Evolutionary conservation across 345 rosid genomes (phyloP).

Genomic region (Ceriops zippeliana): DNA sequence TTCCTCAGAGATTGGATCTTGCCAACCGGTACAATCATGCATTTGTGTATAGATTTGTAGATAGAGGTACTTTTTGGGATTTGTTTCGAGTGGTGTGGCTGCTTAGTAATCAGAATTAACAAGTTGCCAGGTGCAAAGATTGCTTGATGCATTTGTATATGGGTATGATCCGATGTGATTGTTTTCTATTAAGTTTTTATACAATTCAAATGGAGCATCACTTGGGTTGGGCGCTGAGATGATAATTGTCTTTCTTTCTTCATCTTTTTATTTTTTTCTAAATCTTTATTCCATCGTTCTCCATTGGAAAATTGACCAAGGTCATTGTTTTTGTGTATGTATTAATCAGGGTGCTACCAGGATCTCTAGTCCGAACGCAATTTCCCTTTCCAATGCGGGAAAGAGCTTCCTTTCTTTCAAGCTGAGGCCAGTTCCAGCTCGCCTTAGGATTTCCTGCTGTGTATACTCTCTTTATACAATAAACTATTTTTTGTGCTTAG

Average conservation of each 20-base stretch:
- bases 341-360: conserved; percentile 16
- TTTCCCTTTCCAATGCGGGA: conserved; percentile 12
- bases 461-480: conserved; percentile 30
- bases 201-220: neutral
- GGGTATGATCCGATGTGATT: neutral
- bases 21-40: neutral
- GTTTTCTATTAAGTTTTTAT: neutral
- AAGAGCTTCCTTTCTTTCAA: conserved; percentile 21
- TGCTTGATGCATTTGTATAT: neutral
- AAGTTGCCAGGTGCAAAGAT: neutral
- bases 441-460: conserved; percentile 51
- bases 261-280: neutral
- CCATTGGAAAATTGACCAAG: neutral
- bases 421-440: conserved; percentile 26
- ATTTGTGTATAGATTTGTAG: neutral
- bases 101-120: no score
- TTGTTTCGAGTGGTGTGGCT: no score
- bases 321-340: neutral
- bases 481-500: neutral
- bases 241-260: neutral
- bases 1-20: neutral
- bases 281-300: neutral
- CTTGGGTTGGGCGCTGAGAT: neutral
- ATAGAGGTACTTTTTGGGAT: no score
- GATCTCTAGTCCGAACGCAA: conserved; percentile 15